phyloP scores from a whole-genome alignment of 768 basidiomycete species.

The Obba rivulosa region DNA sequence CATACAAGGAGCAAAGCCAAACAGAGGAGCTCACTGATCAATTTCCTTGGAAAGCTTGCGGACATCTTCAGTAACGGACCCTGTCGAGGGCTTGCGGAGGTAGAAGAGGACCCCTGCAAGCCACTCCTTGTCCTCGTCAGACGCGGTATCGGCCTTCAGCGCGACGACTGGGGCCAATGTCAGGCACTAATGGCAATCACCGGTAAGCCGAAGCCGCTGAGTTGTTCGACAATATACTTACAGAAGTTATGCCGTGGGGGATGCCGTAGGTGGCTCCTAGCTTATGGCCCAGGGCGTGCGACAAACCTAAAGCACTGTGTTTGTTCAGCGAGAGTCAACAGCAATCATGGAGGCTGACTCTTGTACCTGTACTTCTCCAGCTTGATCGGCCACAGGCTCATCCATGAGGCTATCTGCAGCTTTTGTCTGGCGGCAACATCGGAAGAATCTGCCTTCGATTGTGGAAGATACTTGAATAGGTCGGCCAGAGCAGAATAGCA shows the following conservation, averaged over 20 bases:
- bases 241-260: slow-evolving; percentile 83
- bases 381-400: slow-evolving; percentile 70
- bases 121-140: slow-evolving; percentile 56
- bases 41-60: slow-evolving; percentile 48
- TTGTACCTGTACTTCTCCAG: slow-evolving; percentile 48
- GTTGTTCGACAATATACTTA: slow-evolving; percentile 26
- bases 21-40: slow-evolving; percentile 37
- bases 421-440: slow-evolving; percentile 59
- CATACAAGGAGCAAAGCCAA: not conserved
- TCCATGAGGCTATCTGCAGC: slow-evolving; percentile 73
- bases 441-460: slow-evolving; percentile 52
- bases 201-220: not conserved
- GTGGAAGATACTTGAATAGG: slow-evolving; percentile 68
- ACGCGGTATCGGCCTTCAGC: slow-evolving; percentile 52
- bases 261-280: slow-evolving; percentile 70
- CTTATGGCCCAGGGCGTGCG: slow-evolving; percentile 70
- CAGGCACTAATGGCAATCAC: slow-evolving; percentile 44
- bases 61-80: slow-evolving; percentile 60
- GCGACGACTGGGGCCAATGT: slow-evolving; percentile 62
- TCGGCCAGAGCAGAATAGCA: slow-evolving; percentile 64
- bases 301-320: slow-evolving; percentile 60
- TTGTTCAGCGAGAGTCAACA: not conserved
- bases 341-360: not conserved
- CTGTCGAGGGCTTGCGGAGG: slow-evolving; percentile 54
- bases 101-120: slow-evolving; percentile 56